A percentile compares a stretch with the other conserved stretches of the same genome.
These are phyloP conservation scores for Haplographium delicatum DNA, from an alignment of 495 filamentous ascomycete species.

Conservation along the genomic window DNA sequence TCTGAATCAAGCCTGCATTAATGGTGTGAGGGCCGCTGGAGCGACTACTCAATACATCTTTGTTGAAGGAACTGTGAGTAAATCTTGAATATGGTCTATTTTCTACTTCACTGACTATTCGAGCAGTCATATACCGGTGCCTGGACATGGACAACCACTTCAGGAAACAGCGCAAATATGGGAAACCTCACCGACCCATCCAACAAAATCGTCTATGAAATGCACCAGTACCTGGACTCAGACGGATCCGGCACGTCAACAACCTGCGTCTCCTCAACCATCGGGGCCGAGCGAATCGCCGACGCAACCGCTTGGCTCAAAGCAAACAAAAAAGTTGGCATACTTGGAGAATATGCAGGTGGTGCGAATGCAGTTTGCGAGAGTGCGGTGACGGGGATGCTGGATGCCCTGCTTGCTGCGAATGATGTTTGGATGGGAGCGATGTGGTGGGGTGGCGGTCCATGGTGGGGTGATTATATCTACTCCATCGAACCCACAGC, in stretches of 20 bases:
- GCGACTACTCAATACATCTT: slow-evolving; percentile 62
- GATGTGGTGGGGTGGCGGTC: slow-evolving; percentile 54
- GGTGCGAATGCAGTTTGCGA: slow-evolving; percentile 62
- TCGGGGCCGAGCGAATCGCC: slow-evolving; percentile 57
- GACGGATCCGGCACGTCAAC: slow-evolving; percentile 54
- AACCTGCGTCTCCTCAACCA: slow-evolving; percentile 49
- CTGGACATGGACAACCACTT: slow-evolving; percentile 25
- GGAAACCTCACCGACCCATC: slow-evolving; percentile 46
- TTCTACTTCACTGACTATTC: neutral
- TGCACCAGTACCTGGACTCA: slow-evolving; percentile 52
- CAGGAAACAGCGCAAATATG: slow-evolving; percentile 37
- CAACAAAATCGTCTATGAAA: slow-evolving; percentile 38
- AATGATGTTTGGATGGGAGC: slow-evolving; percentile 68
- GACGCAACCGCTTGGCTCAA: slow-evolving; percentile 66
- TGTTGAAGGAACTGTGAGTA: slow-evolving; percentile 48
- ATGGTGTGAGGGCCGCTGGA: slow-evolving; percentile 54
- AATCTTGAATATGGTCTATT: neutral
- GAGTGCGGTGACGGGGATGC: slow-evolving; percentile 57
- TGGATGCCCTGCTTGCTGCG: slow-evolving; percentile 52
- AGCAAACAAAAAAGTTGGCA: slow-evolving; percentile 57
- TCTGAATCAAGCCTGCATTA: slow-evolving; percentile 57
- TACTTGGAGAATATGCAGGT: slow-evolving; percentile 70
- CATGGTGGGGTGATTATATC: slow-evolving; percentile 23
- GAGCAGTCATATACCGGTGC: slow-evolving; percentile 15
- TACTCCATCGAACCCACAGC: slow-evolving; percentile 15